Base-by-base conservation (phyloP, 2,329 filamentous ascomycete species). In the Penicillium sp. region DNA sequence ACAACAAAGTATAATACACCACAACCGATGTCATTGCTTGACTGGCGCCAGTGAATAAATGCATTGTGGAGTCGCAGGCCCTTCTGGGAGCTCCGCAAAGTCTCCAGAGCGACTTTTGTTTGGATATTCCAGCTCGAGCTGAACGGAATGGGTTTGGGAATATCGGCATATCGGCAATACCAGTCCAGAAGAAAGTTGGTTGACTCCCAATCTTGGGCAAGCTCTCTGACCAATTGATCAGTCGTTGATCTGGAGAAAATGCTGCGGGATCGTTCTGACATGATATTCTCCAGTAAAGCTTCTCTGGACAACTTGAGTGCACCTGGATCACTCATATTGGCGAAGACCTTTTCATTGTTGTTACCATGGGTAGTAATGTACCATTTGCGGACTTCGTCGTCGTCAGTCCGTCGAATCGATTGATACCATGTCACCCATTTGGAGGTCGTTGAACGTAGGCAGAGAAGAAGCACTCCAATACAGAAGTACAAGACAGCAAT, bases 121-220 rank as follows among this genome's bases (percentile, higher is more conserved):
- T 82, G 80, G n/a, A 83, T 77, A 53, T 83, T 83, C 82, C 82
- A 84, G 2, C 79, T 79, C 4, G 81, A 82, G 56, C 79, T 83
- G 63, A 79, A 84, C 0, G 79, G 79, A 53, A 82, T 79, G 1
- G 82, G 81, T 41, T 76, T 69, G 37, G 77, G 77, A 0, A 75
- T 76, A 61, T 78, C 77, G 35, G 75, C 74, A 67, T 78, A 70
- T 55, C 76, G 71, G 61, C 79, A 79, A 58, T 82, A 82, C 79
- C 81, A 81, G 51, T 82, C 74, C 42, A 85, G 71, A 11, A 83
- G 72, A 63, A 83, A 83, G 27, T 81, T 73, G 5, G 81, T 82
- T 0, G 79, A 76, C 6, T 80, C 77, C 73, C 78, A 83, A 49
- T 81, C 81, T 5, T 73, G 70, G 6, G 80, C 79, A 45, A 85